Evolutionary conservation across 108 stramenopile genomes (phyloP).

Genomic region (Nitzschia inconspicua): DNA sequence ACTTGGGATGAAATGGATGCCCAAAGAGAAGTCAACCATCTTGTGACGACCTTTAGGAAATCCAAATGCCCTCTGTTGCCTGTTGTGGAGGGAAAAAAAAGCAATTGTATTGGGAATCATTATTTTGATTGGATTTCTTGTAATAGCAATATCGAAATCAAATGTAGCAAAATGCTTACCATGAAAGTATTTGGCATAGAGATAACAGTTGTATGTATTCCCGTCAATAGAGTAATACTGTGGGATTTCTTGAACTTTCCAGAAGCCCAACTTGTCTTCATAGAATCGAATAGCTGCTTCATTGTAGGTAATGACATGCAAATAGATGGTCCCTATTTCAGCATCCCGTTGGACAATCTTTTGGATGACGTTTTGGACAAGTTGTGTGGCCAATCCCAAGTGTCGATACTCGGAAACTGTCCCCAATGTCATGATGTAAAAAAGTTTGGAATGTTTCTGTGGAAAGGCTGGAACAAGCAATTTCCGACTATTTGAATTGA

Average conservation of each 20-base stretch:
- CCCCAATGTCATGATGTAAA: slow-evolving; percentile 89
- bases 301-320: slow-evolving; percentile 81
- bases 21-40: too few relatives aligned
- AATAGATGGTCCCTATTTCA: slow-evolving; percentile 61
- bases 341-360: slow-evolving; percentile 38
- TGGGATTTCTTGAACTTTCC: slow-evolving; percentile 59
- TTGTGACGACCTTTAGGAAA: too few relatives aligned
- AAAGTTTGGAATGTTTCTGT: slow-evolving; percentile 41
- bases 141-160: too few relatives aligned
- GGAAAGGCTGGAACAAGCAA: slow-evolving; percentile 36
- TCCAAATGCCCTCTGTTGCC: too few relatives aligned
- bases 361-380: slow-evolving; percentile 60
- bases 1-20: too few relatives aligned
- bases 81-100: too few relatives aligned
- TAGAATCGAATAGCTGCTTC: slow-evolving; percentile 76
- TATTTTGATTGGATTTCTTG: too few relatives aligned
- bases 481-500: slow-evolving; percentile 29
- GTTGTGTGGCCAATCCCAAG: slow-evolving; percentile 54
- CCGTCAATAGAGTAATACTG: slow-evolving; percentile 78
- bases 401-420: slow-evolving; percentile 55
- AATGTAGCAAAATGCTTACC: too few relatives aligned
- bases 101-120: too few relatives aligned
- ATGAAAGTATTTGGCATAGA: slow-evolving; percentile 81
- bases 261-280: slow-evolving; percentile 74
- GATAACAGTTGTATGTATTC: slow-evolving; percentile 60